phyloP scores from a whole-genome alignment of 192 early-diverging fungal species.

The Backusella tuberculispora region DNA sequence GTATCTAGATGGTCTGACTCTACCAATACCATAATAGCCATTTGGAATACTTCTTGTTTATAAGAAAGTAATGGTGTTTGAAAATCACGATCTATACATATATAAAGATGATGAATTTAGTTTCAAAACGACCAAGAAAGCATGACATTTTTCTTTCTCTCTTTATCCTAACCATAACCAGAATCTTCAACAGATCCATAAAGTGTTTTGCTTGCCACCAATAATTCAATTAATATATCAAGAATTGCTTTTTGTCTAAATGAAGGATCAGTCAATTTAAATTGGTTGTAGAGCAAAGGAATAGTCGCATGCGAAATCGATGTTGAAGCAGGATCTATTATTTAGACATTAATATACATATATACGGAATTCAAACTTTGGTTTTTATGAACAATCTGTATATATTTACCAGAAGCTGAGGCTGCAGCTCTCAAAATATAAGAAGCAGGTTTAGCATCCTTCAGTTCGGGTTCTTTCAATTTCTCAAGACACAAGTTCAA shows the following conservation, averaged over 20 bases:
- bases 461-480: conserved; percentile 64
- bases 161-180: conserved; percentile 36
- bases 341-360: background rate
- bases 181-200: conserved; percentile 59
- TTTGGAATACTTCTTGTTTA: conserved; percentile 72
- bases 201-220: conserved; percentile 65
- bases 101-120: background rate
- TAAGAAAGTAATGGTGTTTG: conserved; percentile 68
- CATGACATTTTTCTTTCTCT: background rate
- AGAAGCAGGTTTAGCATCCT: conserved; percentile 67
- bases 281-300: conserved; percentile 63
- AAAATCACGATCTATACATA: conserved; percentile 54
- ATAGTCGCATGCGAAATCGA: conserved; percentile 63
- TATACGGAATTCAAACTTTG: conserved; percentile 26
- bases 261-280: conserved; percentile 53
- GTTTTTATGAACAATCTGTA: background rate
- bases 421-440: conserved; percentile 66
- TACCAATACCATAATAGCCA: conserved; percentile 66
- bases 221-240: conserved; percentile 70
- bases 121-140: background rate
- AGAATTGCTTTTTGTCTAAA: conserved; percentile 62
- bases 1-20: conserved; percentile 68
- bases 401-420: conserved; percentile 56
- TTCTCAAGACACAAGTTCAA: conserved; percentile 61
- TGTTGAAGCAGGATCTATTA: conserved; percentile 65